Evolutionary conservation across 2,329 filamentous ascomycete species (phyloP).

Genomic region (Trichoderma arundinaceum): DNA sequence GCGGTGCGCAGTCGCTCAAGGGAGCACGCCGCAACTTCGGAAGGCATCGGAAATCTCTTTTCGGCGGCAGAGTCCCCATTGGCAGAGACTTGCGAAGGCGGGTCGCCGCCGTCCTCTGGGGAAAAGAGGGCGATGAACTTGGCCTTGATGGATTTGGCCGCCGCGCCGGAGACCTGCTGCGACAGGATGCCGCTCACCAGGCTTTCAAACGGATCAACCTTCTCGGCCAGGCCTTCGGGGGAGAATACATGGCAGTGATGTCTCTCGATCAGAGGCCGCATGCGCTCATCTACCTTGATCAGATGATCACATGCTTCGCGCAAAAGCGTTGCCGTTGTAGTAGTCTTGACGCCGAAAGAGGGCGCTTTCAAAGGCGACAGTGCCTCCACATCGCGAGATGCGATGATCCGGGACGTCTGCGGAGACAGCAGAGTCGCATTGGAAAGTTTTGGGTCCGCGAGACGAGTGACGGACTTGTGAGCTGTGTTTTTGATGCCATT

Average conservation of each 20-base stretch:
- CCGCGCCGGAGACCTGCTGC: conserved; percentile 93
- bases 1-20: conserved; percentile 77
- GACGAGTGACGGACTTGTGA: conserved; percentile 54
- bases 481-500: conserved; percentile 45
- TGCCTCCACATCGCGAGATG: conserved; percentile 53
- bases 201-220: conserved; percentile 85
- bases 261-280: conserved; percentile 73
- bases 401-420: conserved; percentile 67
- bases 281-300: conserved; percentile 71
- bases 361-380: conserved; percentile 54
- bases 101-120: conserved; percentile 36
- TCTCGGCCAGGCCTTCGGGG: conserved; percentile 79
- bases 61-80: conserved; percentile 34
- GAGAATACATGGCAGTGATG: conserved; percentile 82
- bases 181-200: conserved; percentile 89
- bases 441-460: conserved; percentile 67
- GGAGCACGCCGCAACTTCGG: conserved; percentile 68
- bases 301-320: conserved; percentile 78
- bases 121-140: conserved; percentile 80
- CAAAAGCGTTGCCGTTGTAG: conserved; percentile 74
- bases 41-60: conserved; percentile 73
- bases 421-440: conserved; percentile 76
- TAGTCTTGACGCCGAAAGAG: conserved; percentile 35
- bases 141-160: conserved; percentile 84
- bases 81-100: not conserved